These are phyloP conservation scores for Mycena olivaceomarginata DNA, from an alignment of 768 basidiomycete species.

Conservation along the genomic window DNA sequence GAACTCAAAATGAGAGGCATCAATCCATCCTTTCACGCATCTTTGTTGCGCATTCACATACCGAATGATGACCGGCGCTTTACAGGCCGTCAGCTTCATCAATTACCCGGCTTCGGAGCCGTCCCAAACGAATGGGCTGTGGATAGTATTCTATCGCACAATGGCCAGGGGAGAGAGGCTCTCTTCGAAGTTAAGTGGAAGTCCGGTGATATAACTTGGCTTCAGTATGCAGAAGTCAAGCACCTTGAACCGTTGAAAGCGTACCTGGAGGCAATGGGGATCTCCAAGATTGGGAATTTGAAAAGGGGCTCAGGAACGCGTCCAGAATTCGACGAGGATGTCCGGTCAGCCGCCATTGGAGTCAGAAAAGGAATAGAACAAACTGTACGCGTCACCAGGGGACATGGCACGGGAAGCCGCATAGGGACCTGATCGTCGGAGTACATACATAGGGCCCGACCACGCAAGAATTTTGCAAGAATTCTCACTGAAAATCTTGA, in stretches of 20 bases:
- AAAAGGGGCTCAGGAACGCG: not conserved
- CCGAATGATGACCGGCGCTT: constrained; percentile 51
- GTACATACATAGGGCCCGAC: too few relatives aligned
- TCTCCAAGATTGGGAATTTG: not conserved
- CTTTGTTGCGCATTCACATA: constrained; percentile 45
- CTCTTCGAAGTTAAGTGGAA: constrained; percentile 42
- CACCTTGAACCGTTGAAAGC: not conserved
- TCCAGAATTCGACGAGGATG: constrained; percentile 14
- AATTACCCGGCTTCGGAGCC: too few relatives aligned
- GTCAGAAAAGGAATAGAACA: too few relatives aligned
- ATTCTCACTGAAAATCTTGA: too few relatives aligned
- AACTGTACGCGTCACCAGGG: too few relatives aligned
- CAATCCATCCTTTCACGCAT: too few relatives aligned
- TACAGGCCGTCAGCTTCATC: constrained; percentile 44
- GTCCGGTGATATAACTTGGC: constrained; percentile 43
- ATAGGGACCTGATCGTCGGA: too few relatives aligned
- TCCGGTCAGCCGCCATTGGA: not conserved
- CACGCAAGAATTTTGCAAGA: too few relatives aligned
- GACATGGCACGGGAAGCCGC: too few relatives aligned
- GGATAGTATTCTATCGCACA: constrained; percentile 33
- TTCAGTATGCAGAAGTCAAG: constrained; percentile 1
- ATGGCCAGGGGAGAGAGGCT: constrained; percentile 27
- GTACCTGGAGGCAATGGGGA: constrained; percentile 15
- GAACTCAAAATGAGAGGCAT: constrained; percentile 46
- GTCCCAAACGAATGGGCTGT: constrained; percentile 39